phyloP scores from a whole-genome alignment of 331 rosid genomes.

The Pyrus hybrid region DNA sequence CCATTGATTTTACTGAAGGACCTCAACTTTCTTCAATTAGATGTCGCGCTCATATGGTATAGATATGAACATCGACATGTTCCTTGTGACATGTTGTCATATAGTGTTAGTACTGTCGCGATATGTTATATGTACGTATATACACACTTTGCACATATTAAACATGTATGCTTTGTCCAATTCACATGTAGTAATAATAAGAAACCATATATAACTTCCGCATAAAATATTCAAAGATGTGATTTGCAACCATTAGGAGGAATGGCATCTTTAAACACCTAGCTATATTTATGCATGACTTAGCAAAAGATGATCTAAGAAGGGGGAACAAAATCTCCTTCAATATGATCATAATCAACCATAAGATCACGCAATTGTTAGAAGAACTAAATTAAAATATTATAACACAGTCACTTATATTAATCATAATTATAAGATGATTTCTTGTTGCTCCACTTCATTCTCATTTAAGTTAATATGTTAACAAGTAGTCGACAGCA shows the following conservation, averaged over 20 bases:
- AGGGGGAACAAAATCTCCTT: not conserved
- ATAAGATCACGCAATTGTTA: not conserved
- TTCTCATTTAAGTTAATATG: not conserved
- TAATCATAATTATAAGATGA: not conserved
- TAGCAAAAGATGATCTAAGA: not conserved
- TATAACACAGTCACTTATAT: not conserved
- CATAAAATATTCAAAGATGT: not conserved
- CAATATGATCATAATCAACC: not conserved
- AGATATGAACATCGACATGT: not conserved
- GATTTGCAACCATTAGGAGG: not conserved
- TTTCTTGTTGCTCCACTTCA: slow-evolving; percentile 1
- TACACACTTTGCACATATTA: not conserved
- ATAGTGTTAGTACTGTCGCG: not conserved
- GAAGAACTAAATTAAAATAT: not conserved
- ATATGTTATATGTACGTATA: too few relatives aligned
- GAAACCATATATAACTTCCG: not conserved
- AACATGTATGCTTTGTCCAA: not conserved
- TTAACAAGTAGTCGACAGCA: not conserved
- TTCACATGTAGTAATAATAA: too few relatives aligned
- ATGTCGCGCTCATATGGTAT: not conserved
- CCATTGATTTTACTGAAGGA: too few relatives aligned
- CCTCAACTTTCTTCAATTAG: not conserved
- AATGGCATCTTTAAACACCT: not conserved
- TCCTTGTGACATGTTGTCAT: not conserved
- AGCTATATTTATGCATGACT: not conserved